Conservation (phyloP, 371 early-diverging fungal genomes). For the Batrachochytrium dendrobatidis region DNA sequence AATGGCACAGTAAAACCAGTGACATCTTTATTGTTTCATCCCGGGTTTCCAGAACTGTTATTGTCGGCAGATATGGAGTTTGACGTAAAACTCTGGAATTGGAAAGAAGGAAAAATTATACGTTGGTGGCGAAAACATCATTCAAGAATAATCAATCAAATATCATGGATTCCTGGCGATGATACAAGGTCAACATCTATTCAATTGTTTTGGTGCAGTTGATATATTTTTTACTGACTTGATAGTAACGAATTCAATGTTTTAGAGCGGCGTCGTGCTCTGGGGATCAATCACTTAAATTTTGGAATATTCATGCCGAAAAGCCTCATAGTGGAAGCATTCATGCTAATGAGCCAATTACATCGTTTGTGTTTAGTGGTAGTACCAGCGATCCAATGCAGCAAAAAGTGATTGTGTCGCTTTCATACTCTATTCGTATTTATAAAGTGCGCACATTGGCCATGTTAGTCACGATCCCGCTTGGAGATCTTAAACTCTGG, state of each 20-base stretch:
- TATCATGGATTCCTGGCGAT: slow-evolving; percentile 29
- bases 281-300: slow-evolving; percentile 39
- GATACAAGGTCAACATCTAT: slow-evolving; percentile 17
- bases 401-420: slow-evolving; percentile 32
- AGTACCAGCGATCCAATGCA: slow-evolving; percentile 13
- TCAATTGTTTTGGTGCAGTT: neutral
- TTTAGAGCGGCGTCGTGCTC: slow-evolving; percentile 40
- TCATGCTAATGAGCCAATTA: slow-evolving; percentile 49
- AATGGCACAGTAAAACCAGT: slow-evolving; percentile 38
- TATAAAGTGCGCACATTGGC: slow-evolving; percentile 35
- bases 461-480: slow-evolving; percentile 29
- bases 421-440: slow-evolving; percentile 33
- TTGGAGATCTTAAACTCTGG: slow-evolving; percentile 32
- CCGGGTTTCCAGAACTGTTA: slow-evolving; percentile 19
- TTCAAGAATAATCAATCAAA: slow-evolving; percentile 32
- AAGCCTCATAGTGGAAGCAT: slow-evolving; percentile 19
- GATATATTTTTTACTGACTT: too few species aligned
- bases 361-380: slow-evolving; percentile 40
- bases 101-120: slow-evolving; percentile 23
- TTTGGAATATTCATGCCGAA: slow-evolving; percentile 28
- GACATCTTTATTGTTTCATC: slow-evolving; percentile 34
- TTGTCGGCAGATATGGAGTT: slow-evolving; percentile 43
- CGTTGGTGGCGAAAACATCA: slow-evolving; percentile 39
- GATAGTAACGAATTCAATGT: neutral
- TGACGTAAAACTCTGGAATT: slow-evolving; percentile 45